phyloP scores from a whole-genome alignment of 2,329 filamentous ascomycete genomes.

The Monosporascus ibericus region DNA sequence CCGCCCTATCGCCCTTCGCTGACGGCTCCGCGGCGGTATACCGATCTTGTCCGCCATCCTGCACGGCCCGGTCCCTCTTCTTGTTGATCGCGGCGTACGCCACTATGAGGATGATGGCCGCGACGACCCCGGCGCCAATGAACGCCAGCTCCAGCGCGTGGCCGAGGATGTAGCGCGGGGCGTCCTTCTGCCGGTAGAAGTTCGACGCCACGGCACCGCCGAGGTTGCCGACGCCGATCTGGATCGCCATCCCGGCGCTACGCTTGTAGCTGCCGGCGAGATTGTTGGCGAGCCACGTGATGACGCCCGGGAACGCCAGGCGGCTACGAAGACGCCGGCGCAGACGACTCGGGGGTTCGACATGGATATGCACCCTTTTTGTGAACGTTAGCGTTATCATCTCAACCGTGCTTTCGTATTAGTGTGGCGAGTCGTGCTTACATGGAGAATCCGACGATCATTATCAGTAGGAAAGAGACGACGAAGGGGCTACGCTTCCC shows the following conservation, averaged over 20 bases:
- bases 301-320: conserved; percentile 67
- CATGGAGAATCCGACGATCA: conserved; percentile 53
- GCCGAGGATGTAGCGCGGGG: conserved; percentile 43
- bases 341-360: conserved; percentile 58
- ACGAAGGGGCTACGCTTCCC: conserved; percentile 52
- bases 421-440: conserved; percentile 15
- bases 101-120: conserved; percentile 36
- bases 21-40: conserved; percentile 45
- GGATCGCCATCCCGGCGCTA: conserved; percentile 57
- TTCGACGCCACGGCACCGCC: conserved; percentile 47
- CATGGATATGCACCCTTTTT: conserved; percentile 50
- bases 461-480: conserved; percentile 44
- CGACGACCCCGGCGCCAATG: conserved; percentile 38
- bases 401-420: background rate
- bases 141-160: conserved; percentile 47
- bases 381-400: conserved; percentile 19
- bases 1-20: conserved; percentile 52
- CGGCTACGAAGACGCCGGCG: conserved; percentile 68
- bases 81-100: conserved; percentile 54
- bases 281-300: conserved; percentile 77
- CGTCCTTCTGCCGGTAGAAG: conserved; percentile 54
- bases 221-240: conserved; percentile 42
- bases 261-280: conserved; percentile 62
- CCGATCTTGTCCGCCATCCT: conserved; percentile 34
- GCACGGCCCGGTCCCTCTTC: conserved; percentile 42